Evolutionary conservation across 2,329 filamentous ascomycete genomes (phyloP).

Genomic region (Fusarium virguliforme): DNA sequence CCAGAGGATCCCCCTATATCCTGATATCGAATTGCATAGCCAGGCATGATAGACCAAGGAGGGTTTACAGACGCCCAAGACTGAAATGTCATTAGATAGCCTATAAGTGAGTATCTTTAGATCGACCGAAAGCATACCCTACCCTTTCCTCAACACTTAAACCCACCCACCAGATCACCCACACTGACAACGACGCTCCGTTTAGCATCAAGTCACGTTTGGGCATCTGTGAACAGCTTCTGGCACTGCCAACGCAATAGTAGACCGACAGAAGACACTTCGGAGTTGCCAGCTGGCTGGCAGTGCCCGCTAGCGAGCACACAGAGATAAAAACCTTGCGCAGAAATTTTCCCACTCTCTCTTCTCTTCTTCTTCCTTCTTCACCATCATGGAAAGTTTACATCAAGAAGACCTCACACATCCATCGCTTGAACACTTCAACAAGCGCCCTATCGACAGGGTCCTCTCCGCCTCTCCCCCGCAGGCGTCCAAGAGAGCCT

Average conservation of each 20-base stretch:
- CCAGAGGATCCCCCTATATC: too few relatives aligned
- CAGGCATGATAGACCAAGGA: too few relatives aligned
- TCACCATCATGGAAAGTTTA: slow-evolving; percentile 11
- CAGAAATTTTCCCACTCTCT: background rate
- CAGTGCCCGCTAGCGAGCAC: slow-evolving; percentile 6
- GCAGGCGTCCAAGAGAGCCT: background rate
- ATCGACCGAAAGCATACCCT: too few relatives aligned
- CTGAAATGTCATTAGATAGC: too few relatives aligned
- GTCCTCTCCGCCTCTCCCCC: background rate
- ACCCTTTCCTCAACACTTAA: background rate
- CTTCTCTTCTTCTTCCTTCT: background rate
- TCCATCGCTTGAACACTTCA: background rate
- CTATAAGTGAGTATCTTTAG: too few relatives aligned
- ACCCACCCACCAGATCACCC: background rate
- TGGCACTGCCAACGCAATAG: background rate
- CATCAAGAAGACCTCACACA: background rate
- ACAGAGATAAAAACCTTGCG: background rate
- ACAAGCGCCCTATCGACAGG: slow-evolving; percentile 20
- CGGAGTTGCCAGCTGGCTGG: background rate
- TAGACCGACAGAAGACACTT: background rate
- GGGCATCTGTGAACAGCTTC: background rate
- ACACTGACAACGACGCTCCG: background rate
- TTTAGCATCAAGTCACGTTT: background rate
- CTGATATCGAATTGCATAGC: too few relatives aligned
- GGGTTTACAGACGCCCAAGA: too few relatives aligned